Evolutionary conservation across 2,329 filamentous ascomycete genomes (phyloP).

Genomic region (Penicillium verrucosum): DNA sequence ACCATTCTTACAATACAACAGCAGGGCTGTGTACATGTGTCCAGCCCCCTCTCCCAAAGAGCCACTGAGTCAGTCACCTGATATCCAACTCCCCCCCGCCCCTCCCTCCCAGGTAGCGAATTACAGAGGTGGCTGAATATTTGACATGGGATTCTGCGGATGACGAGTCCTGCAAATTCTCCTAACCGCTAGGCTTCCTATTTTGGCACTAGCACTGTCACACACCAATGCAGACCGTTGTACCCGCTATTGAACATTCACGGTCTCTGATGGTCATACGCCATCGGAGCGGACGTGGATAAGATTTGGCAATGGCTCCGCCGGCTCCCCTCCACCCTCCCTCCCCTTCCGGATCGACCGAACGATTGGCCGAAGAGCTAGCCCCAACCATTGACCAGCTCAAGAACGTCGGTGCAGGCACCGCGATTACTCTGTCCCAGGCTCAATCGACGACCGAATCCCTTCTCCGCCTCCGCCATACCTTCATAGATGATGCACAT

Average conservation of each 20-base stretch:
- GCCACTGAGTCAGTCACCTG: conserved; percentile 20
- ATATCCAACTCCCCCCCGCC: conserved; percentile 5
- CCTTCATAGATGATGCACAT: conserved; percentile 53
- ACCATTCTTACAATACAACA: neutral
- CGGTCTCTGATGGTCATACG: conserved; percentile 35
- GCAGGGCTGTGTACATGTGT: neutral
- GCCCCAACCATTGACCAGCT: conserved; percentile 39
- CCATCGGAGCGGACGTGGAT: conserved; percentile 31
- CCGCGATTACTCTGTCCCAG: conserved; percentile 31
- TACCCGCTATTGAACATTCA: conserved; percentile 30
- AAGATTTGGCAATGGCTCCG: conserved; percentile 32
- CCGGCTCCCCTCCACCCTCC: conserved; percentile 25
- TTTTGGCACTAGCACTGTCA: conserved; percentile 17
- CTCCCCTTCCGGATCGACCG: conserved; percentile 32
- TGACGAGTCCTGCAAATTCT: conserved; percentile 5
- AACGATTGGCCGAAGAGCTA: conserved; percentile 38
- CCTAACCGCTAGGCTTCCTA: conserved; percentile 1
- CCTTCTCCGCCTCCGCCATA: conserved; percentile 65
- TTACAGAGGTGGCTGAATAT: conserved; percentile 14
- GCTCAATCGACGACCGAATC: conserved; percentile 51
- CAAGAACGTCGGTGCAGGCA: conserved; percentile 31
- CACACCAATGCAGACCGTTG: conserved; percentile 37
- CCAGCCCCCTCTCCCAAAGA: conserved; percentile 1
- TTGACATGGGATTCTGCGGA: conserved; percentile 4
- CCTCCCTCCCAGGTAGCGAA: neutral